Evolutionary conservation across 768 basidiomycete genomes (phyloP), one percentile per base, ranked within the genome.

Genomic region (Boletellus sp.): DNA sequence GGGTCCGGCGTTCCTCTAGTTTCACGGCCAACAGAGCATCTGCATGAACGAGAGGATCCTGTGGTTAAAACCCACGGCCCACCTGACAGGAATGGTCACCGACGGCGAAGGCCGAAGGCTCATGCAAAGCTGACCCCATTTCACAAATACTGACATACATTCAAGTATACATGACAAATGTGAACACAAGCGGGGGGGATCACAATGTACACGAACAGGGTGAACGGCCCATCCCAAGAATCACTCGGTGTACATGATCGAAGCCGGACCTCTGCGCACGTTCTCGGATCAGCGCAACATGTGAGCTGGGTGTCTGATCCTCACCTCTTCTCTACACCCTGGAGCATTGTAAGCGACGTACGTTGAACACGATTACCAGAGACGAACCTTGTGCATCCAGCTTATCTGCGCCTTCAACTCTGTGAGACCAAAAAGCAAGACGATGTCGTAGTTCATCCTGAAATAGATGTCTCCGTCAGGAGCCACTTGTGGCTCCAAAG

Each of bases 351-450:
- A 4, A 46, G 36, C 19, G 9, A 9, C 34, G 2, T 13, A 20
- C 9, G 12, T 16, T 6, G 2, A 4, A 42, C 10, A 7, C 11
- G 4, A 42, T 20, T 11, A 28, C 4, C 24, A 26, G 11, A 16
- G 23, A 51, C 54, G 35, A 13, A 60, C 61, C 57, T 24, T 31
- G 19, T 77, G 67, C n/a, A 56, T 57, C 77, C 77, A 78, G 6
- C 66, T 57, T 28, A 76, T 67, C 28, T 76, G 72, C 0, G 76
- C 78, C 55, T 74, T 72, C 36, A 78, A 48, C 45, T 78, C 77
- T 0, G 76, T 73, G 5, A 69, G 47, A 0, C 76, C 77, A 44
- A 75, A 72, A 7, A 68, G 60, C 19, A 78, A 44, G 16, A 76
- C 51, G 4, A 78, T 57, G 3, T 71, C 64, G 38, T 63, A 72